These are phyloP conservation scores for Aspergillus latus DNA, from an alignment of 2,329 filamentous ascomycete genomes.

Conservation along the genomic window DNA sequence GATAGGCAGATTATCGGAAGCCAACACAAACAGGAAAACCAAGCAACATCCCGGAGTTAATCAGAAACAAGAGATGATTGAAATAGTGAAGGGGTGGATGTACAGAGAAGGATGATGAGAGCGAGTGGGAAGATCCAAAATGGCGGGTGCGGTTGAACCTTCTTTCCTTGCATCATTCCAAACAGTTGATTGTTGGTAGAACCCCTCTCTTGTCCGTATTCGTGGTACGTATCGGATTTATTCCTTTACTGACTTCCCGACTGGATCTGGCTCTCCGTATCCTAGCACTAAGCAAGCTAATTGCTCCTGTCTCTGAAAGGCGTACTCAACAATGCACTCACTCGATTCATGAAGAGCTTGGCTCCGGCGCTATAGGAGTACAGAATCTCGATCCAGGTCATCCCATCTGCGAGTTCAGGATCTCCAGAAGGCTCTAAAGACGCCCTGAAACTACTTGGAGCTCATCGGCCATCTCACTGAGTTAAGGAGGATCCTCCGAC, in stretches of 20 bases:
- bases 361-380: too few relatives aligned
- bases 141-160: slow-evolving; percentile 9
- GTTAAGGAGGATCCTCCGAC: too few relatives aligned
- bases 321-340: not conserved
- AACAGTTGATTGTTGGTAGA: not conserved
- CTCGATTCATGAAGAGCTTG: too few relatives aligned
- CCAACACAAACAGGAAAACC: not conserved
- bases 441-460: too few relatives aligned
- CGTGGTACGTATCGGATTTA: not conserved
- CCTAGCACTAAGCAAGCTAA: not conserved
- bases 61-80: not conserved
- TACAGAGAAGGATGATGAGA: slow-evolving; percentile 2
- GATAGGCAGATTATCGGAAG: not conserved
- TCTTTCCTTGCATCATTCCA: not conserved
- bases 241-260: not conserved
- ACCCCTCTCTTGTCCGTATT: not conserved
- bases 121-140: slow-evolving; percentile 21
- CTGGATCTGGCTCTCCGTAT: not conserved
- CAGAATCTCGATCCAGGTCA: too few relatives aligned
- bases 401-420: too few relatives aligned
- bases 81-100: not conserved
- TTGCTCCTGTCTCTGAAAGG: not conserved
- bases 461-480: too few relatives aligned
- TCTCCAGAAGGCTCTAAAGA: too few relatives aligned
- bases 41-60: not conserved